phyloP scores from a whole-genome alignment of 163 green algal genomes.

The Picocystis sp. region DNA sequence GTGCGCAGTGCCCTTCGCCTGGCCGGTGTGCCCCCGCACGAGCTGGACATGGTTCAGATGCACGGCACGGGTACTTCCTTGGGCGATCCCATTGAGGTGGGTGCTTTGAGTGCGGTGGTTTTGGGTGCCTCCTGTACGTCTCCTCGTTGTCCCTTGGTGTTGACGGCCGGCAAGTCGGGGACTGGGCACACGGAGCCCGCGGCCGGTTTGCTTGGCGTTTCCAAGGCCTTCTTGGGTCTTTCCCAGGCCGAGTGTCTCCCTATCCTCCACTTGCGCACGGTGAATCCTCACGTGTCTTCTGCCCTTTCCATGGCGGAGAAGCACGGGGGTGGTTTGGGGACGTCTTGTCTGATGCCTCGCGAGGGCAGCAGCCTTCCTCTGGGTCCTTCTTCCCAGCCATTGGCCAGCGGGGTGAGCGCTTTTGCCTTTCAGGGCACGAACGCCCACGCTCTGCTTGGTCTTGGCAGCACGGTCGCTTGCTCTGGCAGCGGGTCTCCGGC shows the following conservation, averaged over 20 bases:
- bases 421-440: constrained; percentile 81
- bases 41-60: constrained; percentile 6
- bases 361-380: too few relatives aligned
- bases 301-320: not conserved
- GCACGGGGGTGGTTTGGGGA: too few relatives aligned
- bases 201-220: too few relatives aligned
- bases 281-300: constrained; percentile 41
- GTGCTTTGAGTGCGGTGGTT: not conserved
- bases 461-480: too few relatives aligned
- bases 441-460: constrained; percentile 8
- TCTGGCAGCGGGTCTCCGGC: too few relatives aligned
- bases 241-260: not conserved
- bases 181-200: too few relatives aligned
- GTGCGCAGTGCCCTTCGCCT: not conserved
- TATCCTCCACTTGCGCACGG: constrained; percentile 27
- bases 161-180: too few relatives aligned
- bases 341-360: too few relatives aligned
- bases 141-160: too few relatives aligned
- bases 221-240: too few relatives aligned
- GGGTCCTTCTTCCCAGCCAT: too few relatives aligned
- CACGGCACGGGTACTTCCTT: constrained; percentile 20
- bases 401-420: constrained; percentile 6
- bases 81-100: constrained; percentile 21
- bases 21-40: not conserved
- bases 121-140: too few relatives aligned